Conservation (phyloP, 1,284 basidiomycete species). For the Ustilago bromivora region DNA sequence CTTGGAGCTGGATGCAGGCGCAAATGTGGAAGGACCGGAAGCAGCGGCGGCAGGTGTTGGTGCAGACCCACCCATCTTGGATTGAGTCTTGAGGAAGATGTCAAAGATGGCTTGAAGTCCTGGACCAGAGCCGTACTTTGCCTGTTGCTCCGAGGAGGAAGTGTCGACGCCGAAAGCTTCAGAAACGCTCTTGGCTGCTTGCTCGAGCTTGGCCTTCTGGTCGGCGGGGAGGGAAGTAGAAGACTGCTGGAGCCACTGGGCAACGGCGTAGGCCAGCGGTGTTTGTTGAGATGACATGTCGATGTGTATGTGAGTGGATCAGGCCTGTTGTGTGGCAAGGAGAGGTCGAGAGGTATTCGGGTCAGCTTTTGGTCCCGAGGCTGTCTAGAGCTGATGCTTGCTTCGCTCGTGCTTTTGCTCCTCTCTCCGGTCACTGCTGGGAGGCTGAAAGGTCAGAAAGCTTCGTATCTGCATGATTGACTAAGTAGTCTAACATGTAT, state of each 20-base stretch:
- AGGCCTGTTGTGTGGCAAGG: slow-evolving; percentile 7
- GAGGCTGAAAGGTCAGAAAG: slow-evolving; percentile 28
- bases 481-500: slow-evolving; percentile 59
- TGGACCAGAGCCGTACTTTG: slow-evolving; percentile 58
- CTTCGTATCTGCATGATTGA: slow-evolving; percentile 46
- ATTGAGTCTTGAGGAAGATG: slow-evolving; percentile 69
- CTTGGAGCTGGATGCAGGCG: slow-evolving; percentile 36
- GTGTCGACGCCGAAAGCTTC: slow-evolving; percentile 58
- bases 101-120: slow-evolving; percentile 68
- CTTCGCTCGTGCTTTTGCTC: neutral
- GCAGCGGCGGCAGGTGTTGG: slow-evolving; percentile 22
- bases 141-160: slow-evolving; percentile 47
- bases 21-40: slow-evolving; percentile 15
- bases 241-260: slow-evolving; percentile 59
- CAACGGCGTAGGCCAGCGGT: slow-evolving; percentile 62
- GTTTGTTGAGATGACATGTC: slow-evolving; percentile 43
- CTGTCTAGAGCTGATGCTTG: neutral
- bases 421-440: neutral
- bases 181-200: slow-evolving; percentile 53
- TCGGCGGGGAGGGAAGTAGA: slow-evolving; percentile 31
- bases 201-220: slow-evolving; percentile 47
- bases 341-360: neutral
- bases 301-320: neutral
- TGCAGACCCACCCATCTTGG: slow-evolving; percentile 58
- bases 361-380: slow-evolving; percentile 10